Evolutionary conservation across 2,329 filamentous ascomycete species (phyloP).

Genomic region (Claviceps spartinae): DNA sequence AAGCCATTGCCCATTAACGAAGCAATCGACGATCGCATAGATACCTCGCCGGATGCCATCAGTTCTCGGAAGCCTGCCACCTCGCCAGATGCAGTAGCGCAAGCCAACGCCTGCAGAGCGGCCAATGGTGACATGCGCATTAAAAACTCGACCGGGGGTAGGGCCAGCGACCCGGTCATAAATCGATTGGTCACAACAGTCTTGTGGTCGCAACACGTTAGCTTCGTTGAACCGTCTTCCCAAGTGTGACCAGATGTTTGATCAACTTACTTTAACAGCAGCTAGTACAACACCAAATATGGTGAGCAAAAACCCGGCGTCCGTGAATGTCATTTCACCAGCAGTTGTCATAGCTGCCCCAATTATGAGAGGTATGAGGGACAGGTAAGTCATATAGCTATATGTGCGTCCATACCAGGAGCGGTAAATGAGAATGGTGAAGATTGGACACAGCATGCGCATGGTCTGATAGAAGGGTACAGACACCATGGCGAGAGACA

Average conservation of each 20-base stretch:
- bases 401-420: slow-evolving; percentile 41
- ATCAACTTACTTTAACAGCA: slow-evolving; percentile 33
- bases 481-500: slow-evolving; percentile 47
- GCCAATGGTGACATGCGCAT: slow-evolving; percentile 49
- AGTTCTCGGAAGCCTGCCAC: slow-evolving; percentile 26
- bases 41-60: slow-evolving; percentile 21
- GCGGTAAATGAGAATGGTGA: slow-evolving; percentile 48
- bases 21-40: slow-evolving; percentile 23
- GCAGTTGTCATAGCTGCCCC: slow-evolving; percentile 47
- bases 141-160: slow-evolving; percentile 47
- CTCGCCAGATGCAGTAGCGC: slow-evolving; percentile 40
- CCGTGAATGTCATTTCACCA: slow-evolving; percentile 50
- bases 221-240: not conserved
- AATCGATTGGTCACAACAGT: slow-evolving; percentile 51
- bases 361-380: slow-evolving; percentile 45
- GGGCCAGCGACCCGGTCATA: slow-evolving; percentile 45
- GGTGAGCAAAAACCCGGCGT: slow-evolving; percentile 40
- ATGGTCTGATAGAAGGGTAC: slow-evolving; percentile 55
- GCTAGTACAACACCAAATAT: slow-evolving; percentile 40
- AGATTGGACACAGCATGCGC: slow-evolving; percentile 46
- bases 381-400: slow-evolving; percentile 41
- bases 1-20: slow-evolving; percentile 37
- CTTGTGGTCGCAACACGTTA: slow-evolving; percentile 7
- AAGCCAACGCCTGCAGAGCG: slow-evolving; percentile 38
- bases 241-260: not conserved